Evolutionary conservation across 176 grass and related monocot genomes (phyloP), one percentile per base, ranked within the genome.

Genomic region (Alopecurus myosuroides): DNA sequence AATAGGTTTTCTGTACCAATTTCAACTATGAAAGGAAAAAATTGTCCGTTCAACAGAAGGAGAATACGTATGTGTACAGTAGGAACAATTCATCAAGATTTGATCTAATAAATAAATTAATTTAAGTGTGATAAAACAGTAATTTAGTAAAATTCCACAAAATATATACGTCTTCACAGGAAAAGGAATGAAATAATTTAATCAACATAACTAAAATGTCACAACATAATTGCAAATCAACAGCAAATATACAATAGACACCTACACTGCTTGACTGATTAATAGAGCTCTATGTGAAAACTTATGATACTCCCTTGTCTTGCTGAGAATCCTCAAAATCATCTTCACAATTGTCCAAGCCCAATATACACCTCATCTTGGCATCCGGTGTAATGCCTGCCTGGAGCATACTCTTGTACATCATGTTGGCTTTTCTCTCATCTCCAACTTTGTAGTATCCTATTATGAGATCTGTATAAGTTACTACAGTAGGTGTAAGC

Each of bases 401-500:
- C 66, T 92, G 77, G 44, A 83, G 58, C 93, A 92, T 94, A 64
- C 31, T 79, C 0, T 62, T 79, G 35, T 90, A 92, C 42, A 90
- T 72, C 49, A 63, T 70, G 45, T 64, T 29, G 65, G 74, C 89
- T 20, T 85, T 65, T 36, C 71, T 60, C 33, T 74, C 69, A 45
- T 87, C 89, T 50, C 90, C 87, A 8, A 36, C 51, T 88, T 90
- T 94, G n/a, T 80, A 72, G 77, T 85, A 90, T 78, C 90, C 90
- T 83, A 67, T 29, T 70, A 95, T 90, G 46, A 94, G 53, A 77
- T 78, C 78, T 71, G 90, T 94, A 70, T 94, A 94, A 80, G 87
- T 94, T 82, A 88, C 85, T 45, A 86, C 73, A 73, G 82, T 94
- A 70, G 85, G 90, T 63, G 64, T 66, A 69, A 94, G 77, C 35